These are phyloP conservation scores for Amanita inopinata DNA, from an alignment of 768 basidiomycete genomes.

Conservation along the genomic window DNA sequence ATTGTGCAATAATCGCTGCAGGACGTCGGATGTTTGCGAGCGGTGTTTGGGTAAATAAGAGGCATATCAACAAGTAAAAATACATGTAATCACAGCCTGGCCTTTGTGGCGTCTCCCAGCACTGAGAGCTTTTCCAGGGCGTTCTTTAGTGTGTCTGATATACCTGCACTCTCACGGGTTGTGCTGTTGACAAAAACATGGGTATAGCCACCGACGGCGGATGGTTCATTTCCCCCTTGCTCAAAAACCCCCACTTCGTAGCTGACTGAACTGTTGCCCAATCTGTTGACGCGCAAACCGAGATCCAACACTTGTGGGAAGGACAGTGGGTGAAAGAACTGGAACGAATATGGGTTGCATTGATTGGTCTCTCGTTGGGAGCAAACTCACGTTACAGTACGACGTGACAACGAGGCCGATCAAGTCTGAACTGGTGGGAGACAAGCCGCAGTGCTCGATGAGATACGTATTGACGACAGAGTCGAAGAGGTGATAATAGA, in stretches of 20 bases:
- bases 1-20: not conserved
- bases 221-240: slow-evolving; percentile 28
- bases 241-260: slow-evolving; percentile 77
- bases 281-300: slow-evolving; percentile 54
- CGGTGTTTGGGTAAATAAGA: not conserved
- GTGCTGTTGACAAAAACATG: slow-evolving; percentile 73
- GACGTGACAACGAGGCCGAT: slow-evolving; percentile 80
- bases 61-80: not conserved
- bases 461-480: slow-evolving; percentile 76
- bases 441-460: slow-evolving; percentile 49
- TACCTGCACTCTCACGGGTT: slow-evolving; percentile 39
- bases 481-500: slow-evolving; percentile 79
- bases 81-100: slow-evolving; percentile 4
- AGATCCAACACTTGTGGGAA: slow-evolving; percentile 67
- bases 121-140: slow-evolving; percentile 1
- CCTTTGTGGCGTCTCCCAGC: not conserved
- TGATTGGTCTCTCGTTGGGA: too few relatives aligned
- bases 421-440: slow-evolving; percentile 37
- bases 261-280: slow-evolving; percentile 67
- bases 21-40: not conserved
- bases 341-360: too few relatives aligned
- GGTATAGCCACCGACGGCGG: slow-evolving; percentile 55
- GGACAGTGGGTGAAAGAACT: slow-evolving; percentile 66
- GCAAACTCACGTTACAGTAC: slow-evolving; percentile 53
- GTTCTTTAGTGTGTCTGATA: not conserved